Evolutionary conservation across 2,329 filamentous ascomycete species (phyloP).

Genomic region (Epichloe baconii): DNA sequence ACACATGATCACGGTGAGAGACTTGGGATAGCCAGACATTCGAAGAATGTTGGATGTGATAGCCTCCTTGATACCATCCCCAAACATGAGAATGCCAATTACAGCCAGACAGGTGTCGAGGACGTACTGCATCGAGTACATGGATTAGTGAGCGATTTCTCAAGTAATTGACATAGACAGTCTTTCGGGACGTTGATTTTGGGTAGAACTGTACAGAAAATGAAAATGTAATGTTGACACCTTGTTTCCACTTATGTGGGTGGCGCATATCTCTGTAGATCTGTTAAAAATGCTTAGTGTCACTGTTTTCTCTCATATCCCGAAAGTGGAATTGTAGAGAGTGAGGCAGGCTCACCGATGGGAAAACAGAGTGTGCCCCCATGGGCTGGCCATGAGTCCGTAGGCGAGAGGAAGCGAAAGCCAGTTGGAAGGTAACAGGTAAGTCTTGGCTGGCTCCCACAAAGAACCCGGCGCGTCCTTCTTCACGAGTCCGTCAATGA

Average conservation of each 20-base stretch:
- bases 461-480: constrained; percentile 68
- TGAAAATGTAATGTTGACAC: constrained; percentile 66
- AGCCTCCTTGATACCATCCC: constrained; percentile 73
- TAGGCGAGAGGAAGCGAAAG: constrained; percentile 75
- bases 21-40: constrained; percentile 58
- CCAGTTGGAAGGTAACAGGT: constrained; percentile 79
- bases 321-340: neutral
- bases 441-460: constrained; percentile 63
- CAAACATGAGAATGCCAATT: constrained; percentile 87
- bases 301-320: too few species aligned
- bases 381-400: constrained; percentile 72
- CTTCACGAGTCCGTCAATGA: constrained; percentile 79
- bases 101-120: constrained; percentile 74
- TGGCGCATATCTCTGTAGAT: constrained; percentile 55
- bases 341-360: constrained; percentile 42
- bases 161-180: too few species aligned
- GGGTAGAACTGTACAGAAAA: constrained; percentile 49
- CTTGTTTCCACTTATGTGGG: constrained; percentile 65
- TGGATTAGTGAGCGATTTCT: neutral
- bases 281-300: constrained; percentile 18
- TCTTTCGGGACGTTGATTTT: neutral
- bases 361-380: constrained; percentile 57
- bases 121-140: constrained; percentile 41
- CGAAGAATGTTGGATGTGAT: constrained; percentile 82
- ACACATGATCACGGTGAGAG: constrained; percentile 66